These are phyloP conservation scores for Lentinula sp. DNA, from an alignment of 768 basidiomycete genomes.

Conservation along the genomic window DNA sequence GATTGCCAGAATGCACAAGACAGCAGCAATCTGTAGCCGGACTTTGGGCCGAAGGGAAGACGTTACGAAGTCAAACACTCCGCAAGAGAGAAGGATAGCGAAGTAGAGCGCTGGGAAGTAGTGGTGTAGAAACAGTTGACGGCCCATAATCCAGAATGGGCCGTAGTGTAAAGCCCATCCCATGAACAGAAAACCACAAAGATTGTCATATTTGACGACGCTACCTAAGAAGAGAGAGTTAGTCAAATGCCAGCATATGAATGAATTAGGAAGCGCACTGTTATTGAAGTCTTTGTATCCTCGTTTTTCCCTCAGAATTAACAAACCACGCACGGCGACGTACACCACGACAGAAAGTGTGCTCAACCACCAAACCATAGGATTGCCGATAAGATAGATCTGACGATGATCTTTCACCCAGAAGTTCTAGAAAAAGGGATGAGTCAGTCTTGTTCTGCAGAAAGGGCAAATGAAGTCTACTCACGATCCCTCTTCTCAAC, in stretches of 20 bases:
- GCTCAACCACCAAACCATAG: slow-evolving; percentile 87
- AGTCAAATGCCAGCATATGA: neutral
- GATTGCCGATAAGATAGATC: slow-evolving; percentile 94
- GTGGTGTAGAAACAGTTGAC: slow-evolving; percentile 97
- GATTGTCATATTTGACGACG: slow-evolving; percentile 85
- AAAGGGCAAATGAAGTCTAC: slow-evolving; percentile 20
- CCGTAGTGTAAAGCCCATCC: slow-evolving; percentile 93
- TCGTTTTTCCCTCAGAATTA: slow-evolving; percentile 85
- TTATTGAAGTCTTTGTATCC: slow-evolving; percentile 90
- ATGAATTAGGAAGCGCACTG: slow-evolving; percentile 45
- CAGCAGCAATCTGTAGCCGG: slow-evolving; percentile 74
- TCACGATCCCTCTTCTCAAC: slow-evolving; percentile 86
- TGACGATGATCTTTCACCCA: slow-evolving; percentile 98
- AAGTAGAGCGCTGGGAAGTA: slow-evolving; percentile 98
- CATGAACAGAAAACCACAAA: slow-evolving; percentile 87
- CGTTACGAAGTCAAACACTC: slow-evolving; percentile 81
- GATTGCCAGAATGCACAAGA: slow-evolving; percentile 65
- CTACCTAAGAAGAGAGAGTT: slow-evolving; percentile 45
- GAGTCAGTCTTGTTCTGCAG: neutral
- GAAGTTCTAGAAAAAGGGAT: slow-evolving; percentile 63
- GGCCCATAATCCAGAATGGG: slow-evolving; percentile 96
- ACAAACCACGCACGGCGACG: slow-evolving; percentile 60
- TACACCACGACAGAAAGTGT: slow-evolving; percentile 68
- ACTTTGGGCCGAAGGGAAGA: slow-evolving; percentile 69
- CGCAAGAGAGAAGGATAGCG: slow-evolving; percentile 71